These are phyloP conservation scores for Termitomyces sp. DNA, from an alignment of 768 basidiomycete genomes.

Conservation along the genomic window DNA sequence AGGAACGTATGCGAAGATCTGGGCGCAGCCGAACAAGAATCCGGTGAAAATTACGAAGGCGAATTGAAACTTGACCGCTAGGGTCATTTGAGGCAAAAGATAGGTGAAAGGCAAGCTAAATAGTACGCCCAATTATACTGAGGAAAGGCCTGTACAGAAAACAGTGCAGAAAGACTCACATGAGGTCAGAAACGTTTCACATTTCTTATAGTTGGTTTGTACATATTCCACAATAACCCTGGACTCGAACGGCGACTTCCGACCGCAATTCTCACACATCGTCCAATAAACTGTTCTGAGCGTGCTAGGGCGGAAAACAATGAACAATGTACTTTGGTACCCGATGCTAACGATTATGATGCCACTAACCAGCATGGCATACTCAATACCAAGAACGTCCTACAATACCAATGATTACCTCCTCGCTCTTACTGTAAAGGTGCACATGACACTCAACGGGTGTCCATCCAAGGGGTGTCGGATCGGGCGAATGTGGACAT, in stretches of 20 bases:
- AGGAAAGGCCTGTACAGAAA: neutral
- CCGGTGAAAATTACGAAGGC: constrained; percentile 6
- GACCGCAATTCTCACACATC: neutral
- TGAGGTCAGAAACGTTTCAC: constrained; percentile 11
- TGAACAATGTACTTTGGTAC: too few relatives aligned
- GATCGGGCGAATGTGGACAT: too few relatives aligned
- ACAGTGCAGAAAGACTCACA: constrained; percentile 5
- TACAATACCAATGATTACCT: neutral
- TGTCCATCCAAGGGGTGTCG: too few relatives aligned
- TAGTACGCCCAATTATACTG: neutral
- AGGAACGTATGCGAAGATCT: constrained; percentile 53
- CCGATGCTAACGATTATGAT: too few relatives aligned
- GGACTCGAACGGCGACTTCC: neutral
- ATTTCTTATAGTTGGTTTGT: neutral
- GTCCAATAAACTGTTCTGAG: too few relatives aligned
- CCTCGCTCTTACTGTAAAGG: neutral
- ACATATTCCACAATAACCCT: neutral
- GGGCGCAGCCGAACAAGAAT: constrained; percentile 10
- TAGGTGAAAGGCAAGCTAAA: neutral
- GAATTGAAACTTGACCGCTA: neutral
- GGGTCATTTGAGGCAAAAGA: neutral
- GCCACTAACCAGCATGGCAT: too few relatives aligned
- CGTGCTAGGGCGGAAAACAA: too few relatives aligned
- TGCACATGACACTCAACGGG: neutral
- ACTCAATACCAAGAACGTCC: too few relatives aligned